Evolutionary conservation across 2,329 filamentous ascomycete species (phyloP).

Genomic region (Botrytis deweyae): DNA sequence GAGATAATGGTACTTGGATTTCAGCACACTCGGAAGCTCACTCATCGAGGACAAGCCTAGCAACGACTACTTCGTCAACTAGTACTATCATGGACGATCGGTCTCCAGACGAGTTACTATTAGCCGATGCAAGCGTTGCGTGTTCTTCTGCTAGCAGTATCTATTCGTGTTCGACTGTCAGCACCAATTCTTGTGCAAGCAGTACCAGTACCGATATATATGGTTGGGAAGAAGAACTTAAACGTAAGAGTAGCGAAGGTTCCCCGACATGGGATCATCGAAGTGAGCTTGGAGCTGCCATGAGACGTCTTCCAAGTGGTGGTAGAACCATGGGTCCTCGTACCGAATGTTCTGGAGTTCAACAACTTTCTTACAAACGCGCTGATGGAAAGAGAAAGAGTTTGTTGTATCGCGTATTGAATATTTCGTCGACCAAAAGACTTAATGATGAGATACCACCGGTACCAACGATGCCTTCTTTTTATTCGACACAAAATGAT

Average conservation of each 20-base stretch:
- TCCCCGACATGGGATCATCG: constrained; percentile 28
- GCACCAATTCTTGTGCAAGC: constrained; percentile 36
- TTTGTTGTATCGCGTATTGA: constrained; percentile 36
- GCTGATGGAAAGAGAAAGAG: constrained; percentile 34
- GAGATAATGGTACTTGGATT: constrained; percentile 35
- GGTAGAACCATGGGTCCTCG: constrained; percentile 30
- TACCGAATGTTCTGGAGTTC: neutral
- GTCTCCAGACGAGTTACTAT: constrained; percentile 27
- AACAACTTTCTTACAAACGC: constrained; percentile 24
- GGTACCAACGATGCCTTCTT: constrained; percentile 6
- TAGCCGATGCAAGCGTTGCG: constrained; percentile 34
- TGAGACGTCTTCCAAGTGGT: constrained; percentile 29
- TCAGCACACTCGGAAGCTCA: constrained; percentile 32
- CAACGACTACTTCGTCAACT: constrained; percentile 30
- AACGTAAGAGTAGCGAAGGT: constrained; percentile 37
- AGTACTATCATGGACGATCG: constrained; percentile 32
- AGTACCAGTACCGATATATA: constrained; percentile 46
- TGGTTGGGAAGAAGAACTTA: constrained; percentile 54
- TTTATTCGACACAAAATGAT: neutral
- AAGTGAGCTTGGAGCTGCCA: constrained; percentile 20
- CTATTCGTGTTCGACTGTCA: constrained; percentile 35
- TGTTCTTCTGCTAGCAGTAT: constrained; percentile 40
- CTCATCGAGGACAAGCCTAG: constrained; percentile 34
- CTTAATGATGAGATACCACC: constrained; percentile 1
- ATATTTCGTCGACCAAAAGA: constrained; percentile 25